Conservation (phyloP, 495 filamentous ascomycete genomes). For the Penicillium coffeae region DNA sequence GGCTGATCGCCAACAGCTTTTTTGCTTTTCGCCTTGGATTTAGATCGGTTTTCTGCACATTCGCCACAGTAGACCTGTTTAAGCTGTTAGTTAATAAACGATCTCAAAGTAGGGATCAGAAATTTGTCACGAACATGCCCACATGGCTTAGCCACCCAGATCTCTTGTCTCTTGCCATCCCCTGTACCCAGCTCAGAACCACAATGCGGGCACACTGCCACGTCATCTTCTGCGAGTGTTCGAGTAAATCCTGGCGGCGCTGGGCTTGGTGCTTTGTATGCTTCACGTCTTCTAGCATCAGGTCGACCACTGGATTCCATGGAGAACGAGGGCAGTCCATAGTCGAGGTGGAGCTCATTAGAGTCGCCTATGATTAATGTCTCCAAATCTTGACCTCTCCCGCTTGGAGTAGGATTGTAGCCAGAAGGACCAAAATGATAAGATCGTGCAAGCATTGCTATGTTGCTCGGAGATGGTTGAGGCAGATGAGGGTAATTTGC, state of each 20-base stretch:
- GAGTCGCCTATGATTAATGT: not conserved
- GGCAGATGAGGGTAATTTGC: not conserved
- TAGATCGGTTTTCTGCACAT: conserved; percentile 53
- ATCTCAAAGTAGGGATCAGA: not conserved
- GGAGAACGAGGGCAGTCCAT: conserved; percentile 19
- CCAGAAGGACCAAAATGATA: not conserved
- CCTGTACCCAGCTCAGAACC: conserved; percentile 62
- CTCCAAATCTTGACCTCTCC: not conserved
- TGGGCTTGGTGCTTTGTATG: conserved; percentile 57
- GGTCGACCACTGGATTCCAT: conserved; percentile 17
- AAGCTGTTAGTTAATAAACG: not conserved
- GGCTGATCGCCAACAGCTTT: not conserved
- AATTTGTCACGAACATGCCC: conserved; percentile 64
- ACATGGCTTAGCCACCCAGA: conserved; percentile 70
- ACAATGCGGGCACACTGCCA: conserved; percentile 70
- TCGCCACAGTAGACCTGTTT: conserved; percentile 68
- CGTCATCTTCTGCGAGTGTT: conserved; percentile 56
- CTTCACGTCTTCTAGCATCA: conserved; percentile 30
- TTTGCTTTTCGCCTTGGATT: conserved; percentile 34
- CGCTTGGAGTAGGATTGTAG: not conserved
- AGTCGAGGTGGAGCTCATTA: conserved; percentile 8
- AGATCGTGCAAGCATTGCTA: not conserved
- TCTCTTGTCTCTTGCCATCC: conserved; percentile 57
- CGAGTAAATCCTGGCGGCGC: conserved; percentile 62
- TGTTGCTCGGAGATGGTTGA: not conserved